phyloP scores from a whole-genome alignment of 768 basidiomycete genomes.

The Hebeloma cylindrosporum region DNA sequence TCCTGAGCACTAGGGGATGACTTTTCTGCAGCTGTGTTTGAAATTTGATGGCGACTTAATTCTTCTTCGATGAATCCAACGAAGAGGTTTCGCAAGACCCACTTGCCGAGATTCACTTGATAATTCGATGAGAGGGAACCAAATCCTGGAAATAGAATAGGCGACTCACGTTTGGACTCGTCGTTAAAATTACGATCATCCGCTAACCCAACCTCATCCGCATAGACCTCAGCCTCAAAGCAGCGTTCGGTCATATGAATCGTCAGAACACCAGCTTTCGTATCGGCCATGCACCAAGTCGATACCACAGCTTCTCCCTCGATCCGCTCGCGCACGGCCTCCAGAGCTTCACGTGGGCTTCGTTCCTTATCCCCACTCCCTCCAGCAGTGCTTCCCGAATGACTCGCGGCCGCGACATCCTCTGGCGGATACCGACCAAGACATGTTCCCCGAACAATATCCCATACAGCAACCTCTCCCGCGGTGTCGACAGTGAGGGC shows the following conservation, averaged over 20 bases:
- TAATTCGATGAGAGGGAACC: constrained; percentile 9
- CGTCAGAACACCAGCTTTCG: constrained; percentile 83
- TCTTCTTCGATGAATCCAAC: constrained; percentile 74
- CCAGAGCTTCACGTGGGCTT: constrained; percentile 82
- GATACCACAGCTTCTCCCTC: constrained; percentile 90
- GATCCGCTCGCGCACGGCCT: constrained; percentile 85
- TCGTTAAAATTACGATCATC: constrained; percentile 64
- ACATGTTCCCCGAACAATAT: constrained; percentile 78
- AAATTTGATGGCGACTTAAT: constrained; percentile 24
- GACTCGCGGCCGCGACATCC: constrained; percentile 62
- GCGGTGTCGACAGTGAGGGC: constrained; percentile 88
- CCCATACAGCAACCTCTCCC: constrained; percentile 91
- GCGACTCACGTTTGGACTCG: constrained; percentile 73
- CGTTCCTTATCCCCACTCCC: constrained; percentile 47
- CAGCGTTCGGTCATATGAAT: constrained; percentile 85
- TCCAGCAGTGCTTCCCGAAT: constrained; percentile 44
- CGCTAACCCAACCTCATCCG: constrained; percentile 81
- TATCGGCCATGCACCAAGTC: constrained; percentile 87
- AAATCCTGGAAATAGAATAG: constrained; percentile 5
- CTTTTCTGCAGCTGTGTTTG: constrained; percentile 24
- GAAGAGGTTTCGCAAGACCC: constrained; percentile 87
- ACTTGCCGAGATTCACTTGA: constrained; percentile 89
- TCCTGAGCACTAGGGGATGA: no score
- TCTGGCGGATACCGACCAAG: constrained; percentile 65
- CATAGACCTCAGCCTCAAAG: constrained; percentile 95